Base-by-base conservation (phyloP, 371 early-diverging fungal genomes). In the Syncephalastrum contaminatum region DNA sequence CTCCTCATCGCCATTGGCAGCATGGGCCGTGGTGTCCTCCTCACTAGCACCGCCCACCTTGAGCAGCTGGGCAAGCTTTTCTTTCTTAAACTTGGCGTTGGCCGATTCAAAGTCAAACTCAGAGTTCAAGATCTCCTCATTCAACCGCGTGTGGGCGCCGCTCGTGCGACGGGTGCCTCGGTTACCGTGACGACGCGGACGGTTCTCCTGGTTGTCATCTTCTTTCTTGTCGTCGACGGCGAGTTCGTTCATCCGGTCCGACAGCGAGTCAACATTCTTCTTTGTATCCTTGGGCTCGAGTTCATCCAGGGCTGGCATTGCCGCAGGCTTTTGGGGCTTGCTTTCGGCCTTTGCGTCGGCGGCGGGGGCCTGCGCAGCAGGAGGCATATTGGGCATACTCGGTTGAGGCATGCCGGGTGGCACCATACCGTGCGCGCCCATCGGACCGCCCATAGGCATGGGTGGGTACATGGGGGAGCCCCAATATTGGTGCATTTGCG, bases 91-190 rank as follows among this genome's bases (percentile, higher is more conserved):
- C 71, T 95, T 94, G 46, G 95, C 94, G 64, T 96, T 97, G 20
- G 93, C 80, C 2, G 87, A 81, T 68, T 94, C 95, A 75, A 98
- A 97, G 66, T 98, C 95, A 69, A 94, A 98, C 59, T 96, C 97
- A 3, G 89, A 85, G 46, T 86, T 77, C 21, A 97, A 96, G 41
- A 96, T 81, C 42, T 77, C 70, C 36, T 30, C 36, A 10, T 30
- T 30, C 36, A 30, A 8, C 10, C 15, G 87, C 69, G 24, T 80
- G 80, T 27, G 66, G 59, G 48, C 66, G 58, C 36, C 36, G 10
- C 36, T 30, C 36, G 36, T 30, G 10, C 36, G 36, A 10, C 36
- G 36, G 2, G 36, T 12, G n/a, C 36, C 30, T 10, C 36, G 62
- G 55, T 59, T 58, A 14, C 73, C 74, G 42, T 79, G 77, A 22